Evolutionary conservation across 345 rosid genomes (phyloP), one percentile per base, ranked within the genome.

Genomic region (Brassica nigra): DNA sequence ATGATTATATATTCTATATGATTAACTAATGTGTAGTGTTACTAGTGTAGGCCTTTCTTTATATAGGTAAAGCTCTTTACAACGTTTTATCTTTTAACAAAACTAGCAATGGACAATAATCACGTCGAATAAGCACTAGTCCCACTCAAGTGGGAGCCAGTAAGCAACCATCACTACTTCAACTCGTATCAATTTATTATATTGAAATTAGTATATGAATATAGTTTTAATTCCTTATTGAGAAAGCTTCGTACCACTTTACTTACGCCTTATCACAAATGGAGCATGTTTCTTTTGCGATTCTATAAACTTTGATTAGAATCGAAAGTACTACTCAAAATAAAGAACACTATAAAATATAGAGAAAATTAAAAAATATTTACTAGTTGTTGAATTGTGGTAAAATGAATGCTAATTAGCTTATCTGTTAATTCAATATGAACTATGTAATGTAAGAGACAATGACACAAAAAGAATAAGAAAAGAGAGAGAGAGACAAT

Each of bases 61-160:
- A 66, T 12, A 64, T 55, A 72, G 68, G 28, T 37, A 78, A 66
- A 78, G 77, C 78, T 73, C 64, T 79, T 58, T 66, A 67, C 69
- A 30, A 23, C 68, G 63, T 68, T 79, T 74, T 3, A 68, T 61
- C 8, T 47, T 6, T 34, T 61, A 61, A 74, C 78, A 74, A 62
- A 79, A 61, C 6, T 74, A 73, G 66, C 7, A 67, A 74, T 27
- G 75, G 37, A 49, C 47, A 33, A 67, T 68, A 67, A 67, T 68
- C 54, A 62, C 75, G 78, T 74, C 65, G 71, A 79, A 74, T 62
- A 68, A 74, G 82, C 82, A 79, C 78, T 68, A 61, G 39, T 74
- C 75, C 82, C 82, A 62, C 37, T 79, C 47, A 68, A 79, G 78
- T 68, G 75, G 82, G 82, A 79, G 75, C 82, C 52, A 74, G 82